Base-by-base conservation (phyloP, 768 basidiomycete species). In the Grammothele lineata region DNA sequence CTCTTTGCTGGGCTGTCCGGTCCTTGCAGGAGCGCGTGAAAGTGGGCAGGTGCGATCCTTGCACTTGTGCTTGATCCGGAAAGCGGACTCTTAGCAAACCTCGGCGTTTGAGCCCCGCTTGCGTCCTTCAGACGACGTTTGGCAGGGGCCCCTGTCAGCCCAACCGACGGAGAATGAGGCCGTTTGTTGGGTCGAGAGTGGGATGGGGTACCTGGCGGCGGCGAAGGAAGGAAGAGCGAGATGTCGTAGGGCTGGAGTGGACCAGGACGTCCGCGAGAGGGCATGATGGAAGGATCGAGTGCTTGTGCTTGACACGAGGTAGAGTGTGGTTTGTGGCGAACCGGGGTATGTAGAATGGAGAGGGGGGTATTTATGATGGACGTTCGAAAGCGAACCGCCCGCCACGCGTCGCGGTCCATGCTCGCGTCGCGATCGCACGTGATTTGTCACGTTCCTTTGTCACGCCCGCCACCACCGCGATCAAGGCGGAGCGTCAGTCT, bases 101-200 rank as follows among this genome's bases (percentile, higher is more conserved):
- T 62, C 4, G 68, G 63, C 25, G 68, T 63, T 35, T 69, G 65
- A 7, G 77, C 64, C 45, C 74, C 80, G 57, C 81, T 81, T 39
- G 70, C 70, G 55, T 68, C 70, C 51, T 85, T 69, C 40, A 86
- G 76, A 44, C 85, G 78, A 41, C 85, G 80, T 60, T 88, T 88
- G 23, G 80, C 71, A 18, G 85, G 82, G 55, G 77, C 85, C 57
- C 74, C 74, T 37, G 74, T 65, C 19, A 59, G 65, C 12, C 72
- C 69, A 2, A 50, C 42, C 23, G 70, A 73, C 1, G 85, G 82
- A 22, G 84, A 84, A 56, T 75, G 66, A 35, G 83, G 75, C 22
- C 85, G 80, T 67, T 87, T 87, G 62, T 68, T 69, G 43, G 67
- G 64, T 51, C 67, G 47, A 4, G 22, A 19, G 22, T 39, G 43